Conservation (phyloP, 371 early-diverging fungal species). For the Mucor irregularis region DNA sequence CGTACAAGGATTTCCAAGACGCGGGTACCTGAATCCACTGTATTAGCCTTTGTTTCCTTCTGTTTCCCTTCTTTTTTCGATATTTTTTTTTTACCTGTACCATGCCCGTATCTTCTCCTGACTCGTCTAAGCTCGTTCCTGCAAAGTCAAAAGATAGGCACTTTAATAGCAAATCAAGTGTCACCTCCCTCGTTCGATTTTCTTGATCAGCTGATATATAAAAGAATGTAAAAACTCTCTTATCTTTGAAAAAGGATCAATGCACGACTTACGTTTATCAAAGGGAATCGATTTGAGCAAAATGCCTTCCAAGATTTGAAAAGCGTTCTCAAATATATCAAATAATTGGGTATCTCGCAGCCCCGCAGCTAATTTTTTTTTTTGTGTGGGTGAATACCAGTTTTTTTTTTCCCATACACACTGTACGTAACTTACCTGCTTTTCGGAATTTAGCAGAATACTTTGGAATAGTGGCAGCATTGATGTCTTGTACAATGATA, state of each 20-base stretch:
- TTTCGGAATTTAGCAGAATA: conserved; percentile 67
- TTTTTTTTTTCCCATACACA: neutral
- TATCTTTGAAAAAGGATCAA: neutral
- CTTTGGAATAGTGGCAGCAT: conserved; percentile 56
- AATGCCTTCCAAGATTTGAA: conserved; percentile 53
- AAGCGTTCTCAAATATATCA: conserved; percentile 64
- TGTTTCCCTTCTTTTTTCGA: neutral
- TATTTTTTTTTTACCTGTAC: conserved; percentile 61
- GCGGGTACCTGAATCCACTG: conserved; percentile 56
- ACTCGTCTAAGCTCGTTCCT: conserved; percentile 81
- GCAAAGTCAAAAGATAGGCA: conserved; percentile 85
- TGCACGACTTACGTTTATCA: conserved; percentile 32
- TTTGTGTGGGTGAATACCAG: neutral
- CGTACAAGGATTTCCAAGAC: conserved; percentile 69
- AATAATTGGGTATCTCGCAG: conserved; percentile 79
- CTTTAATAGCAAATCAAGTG: conserved; percentile 63
- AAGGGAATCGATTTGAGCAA: conserved; percentile 34
- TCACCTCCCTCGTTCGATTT: conserved; percentile 50
- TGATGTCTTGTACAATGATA: conserved; percentile 57
- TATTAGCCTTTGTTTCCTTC: neutral
- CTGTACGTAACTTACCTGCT: conserved; percentile 35
- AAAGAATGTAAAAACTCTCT: neutral
- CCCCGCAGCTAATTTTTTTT: conserved; percentile 55
- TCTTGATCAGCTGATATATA: conserved; percentile 36
- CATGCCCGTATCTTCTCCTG: conserved; percentile 76